Evolutionary conservation across 768 basidiomycete genomes (phyloP).

Genomic region (Tephrocybe sp.): DNA sequence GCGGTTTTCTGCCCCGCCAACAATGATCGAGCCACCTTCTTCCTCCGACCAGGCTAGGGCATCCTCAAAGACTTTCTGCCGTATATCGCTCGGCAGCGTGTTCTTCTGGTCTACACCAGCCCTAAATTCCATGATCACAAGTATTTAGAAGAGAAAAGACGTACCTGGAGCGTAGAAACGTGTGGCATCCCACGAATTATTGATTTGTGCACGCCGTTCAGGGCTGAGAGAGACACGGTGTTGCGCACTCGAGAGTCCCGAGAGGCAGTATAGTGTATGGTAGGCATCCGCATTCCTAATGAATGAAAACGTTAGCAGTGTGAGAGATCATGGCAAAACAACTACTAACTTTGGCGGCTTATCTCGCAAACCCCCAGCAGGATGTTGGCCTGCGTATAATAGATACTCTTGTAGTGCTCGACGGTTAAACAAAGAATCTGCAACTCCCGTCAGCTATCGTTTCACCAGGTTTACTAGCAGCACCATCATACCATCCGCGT

Average conservation of each 20-base stretch:
- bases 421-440: conserved; percentile 54
- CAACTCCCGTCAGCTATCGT: background rate
- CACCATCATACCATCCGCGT: conserved; percentile 64
- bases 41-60: conserved; percentile 69
- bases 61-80: conserved; percentile 43
- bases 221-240: conserved; percentile 62
- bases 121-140: too few relatives aligned
- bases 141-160: background rate
- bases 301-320: background rate
- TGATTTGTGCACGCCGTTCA: conserved; percentile 29
- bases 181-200: conserved; percentile 33
- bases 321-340: background rate
- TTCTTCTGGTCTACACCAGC: conserved; percentile 42
- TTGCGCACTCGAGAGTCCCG: conserved; percentile 88
- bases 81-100: conserved; percentile 12
- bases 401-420: conserved; percentile 85
- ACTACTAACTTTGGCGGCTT: conserved; percentile 86
- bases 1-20: conserved; percentile 62
- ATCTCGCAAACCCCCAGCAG: conserved; percentile 85
- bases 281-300: conserved; percentile 86
- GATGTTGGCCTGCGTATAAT: conserved; percentile 80
- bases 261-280: conserved; percentile 90
- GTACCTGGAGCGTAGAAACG: conserved; percentile 1
- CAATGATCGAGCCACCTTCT: conserved; percentile 48
- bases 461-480: background rate